phyloP scores from a whole-genome alignment of 2,329 filamentous ascomycete genomes.

The Epicoccum sorghinum region DNA sequence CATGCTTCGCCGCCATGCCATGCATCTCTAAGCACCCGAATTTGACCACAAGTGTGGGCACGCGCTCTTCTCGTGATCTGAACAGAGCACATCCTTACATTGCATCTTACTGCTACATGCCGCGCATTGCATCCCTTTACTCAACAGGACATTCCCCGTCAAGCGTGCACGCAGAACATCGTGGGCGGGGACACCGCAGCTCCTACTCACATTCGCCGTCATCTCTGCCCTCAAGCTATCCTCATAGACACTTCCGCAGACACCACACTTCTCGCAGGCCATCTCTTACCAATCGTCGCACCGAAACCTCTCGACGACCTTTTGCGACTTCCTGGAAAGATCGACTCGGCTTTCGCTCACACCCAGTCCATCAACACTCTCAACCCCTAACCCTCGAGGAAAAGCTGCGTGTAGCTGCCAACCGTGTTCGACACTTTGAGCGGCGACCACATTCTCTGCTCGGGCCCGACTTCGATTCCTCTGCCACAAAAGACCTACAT shows the following conservation, averaged over 20 bases:
- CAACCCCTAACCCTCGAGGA: conserved; percentile 3
- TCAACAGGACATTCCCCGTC: conserved; percentile 1
- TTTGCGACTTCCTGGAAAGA: background rate
- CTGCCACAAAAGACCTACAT: background rate
- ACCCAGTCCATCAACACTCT: background rate
- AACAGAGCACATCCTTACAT: background rate
- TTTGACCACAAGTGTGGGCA: background rate
- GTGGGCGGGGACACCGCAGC: background rate
- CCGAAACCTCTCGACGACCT: background rate
- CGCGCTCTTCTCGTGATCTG: background rate
- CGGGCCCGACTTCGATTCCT: background rate
- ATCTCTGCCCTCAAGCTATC: background rate
- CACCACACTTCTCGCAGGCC: background rate
- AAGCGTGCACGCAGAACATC: background rate
- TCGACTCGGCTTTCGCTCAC: background rate
- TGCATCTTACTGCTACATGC: conserved; percentile 1
- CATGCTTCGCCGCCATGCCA: background rate
- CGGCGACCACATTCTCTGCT: background rate
- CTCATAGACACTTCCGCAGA: background rate
- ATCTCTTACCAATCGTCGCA: background rate
- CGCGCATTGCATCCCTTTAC: conserved; percentile 7
- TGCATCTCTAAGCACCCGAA: too few species aligned
- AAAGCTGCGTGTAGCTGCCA: conserved; percentile 5
- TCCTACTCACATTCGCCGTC: background rate
- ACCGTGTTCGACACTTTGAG: conserved; percentile 7